phyloP scores from a whole-genome alignment of 345 rosid species.

The Rhizophora mangle region DNA sequence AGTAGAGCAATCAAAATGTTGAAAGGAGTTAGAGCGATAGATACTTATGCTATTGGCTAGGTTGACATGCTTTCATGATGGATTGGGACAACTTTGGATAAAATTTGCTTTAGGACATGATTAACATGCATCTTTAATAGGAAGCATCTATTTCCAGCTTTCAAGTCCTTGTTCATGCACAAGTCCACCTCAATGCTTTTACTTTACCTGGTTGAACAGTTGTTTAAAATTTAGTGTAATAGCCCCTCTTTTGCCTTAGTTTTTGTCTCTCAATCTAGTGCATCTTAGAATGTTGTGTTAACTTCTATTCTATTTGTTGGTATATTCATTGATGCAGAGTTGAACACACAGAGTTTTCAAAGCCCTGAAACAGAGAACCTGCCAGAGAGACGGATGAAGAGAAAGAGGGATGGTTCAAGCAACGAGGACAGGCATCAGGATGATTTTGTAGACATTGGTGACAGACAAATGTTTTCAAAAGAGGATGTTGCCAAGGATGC shows the following conservation, averaged over 20 bases:
- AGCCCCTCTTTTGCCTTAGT: background rate
- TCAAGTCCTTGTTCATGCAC: background rate
- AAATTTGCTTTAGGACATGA: background rate
- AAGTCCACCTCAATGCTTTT: background rate
- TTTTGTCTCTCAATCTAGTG: background rate
- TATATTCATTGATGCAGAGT: constrained; percentile 43
- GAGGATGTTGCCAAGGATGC: constrained; percentile 60
- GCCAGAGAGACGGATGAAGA: constrained; percentile 58
- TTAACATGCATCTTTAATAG: background rate
- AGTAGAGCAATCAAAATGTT: too few species aligned
- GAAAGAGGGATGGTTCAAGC: constrained; percentile 59
- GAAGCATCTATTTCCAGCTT: background rate
- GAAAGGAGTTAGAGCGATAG: too few species aligned
- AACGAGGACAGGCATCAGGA: constrained; percentile 56
- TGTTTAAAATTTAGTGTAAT: too few species aligned
- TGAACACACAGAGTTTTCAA: constrained; percentile 44
- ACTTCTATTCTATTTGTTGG: constrained; percentile 12
- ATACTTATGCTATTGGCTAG: too few species aligned
- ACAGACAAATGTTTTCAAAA: constrained; percentile 37
- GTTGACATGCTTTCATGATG: background rate
- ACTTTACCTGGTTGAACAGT: background rate
- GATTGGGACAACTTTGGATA: background rate
- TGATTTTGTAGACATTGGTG: constrained; percentile 52
- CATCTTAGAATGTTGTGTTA: constrained; percentile 1
- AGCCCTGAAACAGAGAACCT: constrained; percentile 53